Evolutionary conservation across 257 asterid genomes (phyloP).

Genomic region (Capsicum pubescens): DNA sequence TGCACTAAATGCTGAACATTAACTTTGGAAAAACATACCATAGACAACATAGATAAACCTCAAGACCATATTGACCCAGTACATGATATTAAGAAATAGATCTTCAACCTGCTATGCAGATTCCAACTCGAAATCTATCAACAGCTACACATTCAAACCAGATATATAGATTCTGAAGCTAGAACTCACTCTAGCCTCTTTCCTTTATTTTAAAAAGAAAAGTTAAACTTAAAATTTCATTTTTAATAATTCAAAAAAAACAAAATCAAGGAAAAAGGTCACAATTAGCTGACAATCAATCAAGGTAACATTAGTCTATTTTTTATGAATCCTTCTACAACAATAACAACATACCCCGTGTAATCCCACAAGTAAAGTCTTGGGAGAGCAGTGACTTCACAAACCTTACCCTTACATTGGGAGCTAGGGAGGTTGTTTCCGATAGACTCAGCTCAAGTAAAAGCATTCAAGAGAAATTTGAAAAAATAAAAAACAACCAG

Average conservation of each 20-base stretch:
- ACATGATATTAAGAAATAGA: neutral
- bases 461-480: too few relatives aligned
- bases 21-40: too few relatives aligned
- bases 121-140: neutral
- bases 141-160: neutral
- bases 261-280: neutral
- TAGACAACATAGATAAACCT: too few relatives aligned
- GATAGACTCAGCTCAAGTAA: too few relatives aligned
- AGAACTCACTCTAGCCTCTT: neutral
- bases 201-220: neutral
- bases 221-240: neutral
- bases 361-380: too few relatives aligned
- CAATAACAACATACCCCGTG: too few relatives aligned
- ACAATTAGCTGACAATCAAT: neutral
- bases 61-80: too few relatives aligned
- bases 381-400: too few relatives aligned
- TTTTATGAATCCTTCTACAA: neutral
- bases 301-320: neutral
- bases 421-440: too few relatives aligned
- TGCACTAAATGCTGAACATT: too few relatives aligned
- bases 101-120: neutral
- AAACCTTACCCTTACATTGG: too few relatives aligned
- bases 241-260: neutral
- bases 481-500: too few relatives aligned
- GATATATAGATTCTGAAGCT: neutral